phyloP scores from a whole-genome alignment of 2,329 filamentous ascomycete genomes.

The Escovopsis weberi region DNA sequence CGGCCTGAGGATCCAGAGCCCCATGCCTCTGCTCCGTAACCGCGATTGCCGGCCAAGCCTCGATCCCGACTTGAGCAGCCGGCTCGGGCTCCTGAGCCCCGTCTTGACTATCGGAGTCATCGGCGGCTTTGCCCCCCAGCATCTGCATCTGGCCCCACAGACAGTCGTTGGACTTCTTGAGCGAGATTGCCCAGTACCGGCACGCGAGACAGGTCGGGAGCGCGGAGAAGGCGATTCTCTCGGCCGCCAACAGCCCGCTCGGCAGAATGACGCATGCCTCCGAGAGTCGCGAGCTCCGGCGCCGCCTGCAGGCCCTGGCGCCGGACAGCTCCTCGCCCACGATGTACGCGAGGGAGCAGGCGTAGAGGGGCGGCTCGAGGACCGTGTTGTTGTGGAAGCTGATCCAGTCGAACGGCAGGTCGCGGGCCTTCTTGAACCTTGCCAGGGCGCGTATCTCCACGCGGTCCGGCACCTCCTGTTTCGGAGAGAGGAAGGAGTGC shows the following conservation, averaged over 20 bases:
- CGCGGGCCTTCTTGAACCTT: slow-evolving; percentile 10
- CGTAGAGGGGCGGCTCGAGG: slow-evolving; percentile 12
- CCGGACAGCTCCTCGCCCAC: slow-evolving; percentile 14
- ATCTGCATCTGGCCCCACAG: slow-evolving; percentile 9
- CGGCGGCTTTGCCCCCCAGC: not conserved
- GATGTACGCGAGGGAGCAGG: slow-evolving; percentile 18
- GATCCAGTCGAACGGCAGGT: slow-evolving; percentile 15
- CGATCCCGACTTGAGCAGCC: too few relatives aligned
- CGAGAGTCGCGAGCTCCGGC: slow-evolving; percentile 10
- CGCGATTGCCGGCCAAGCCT: too few relatives aligned
- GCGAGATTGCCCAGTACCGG: slow-evolving; percentile 14
- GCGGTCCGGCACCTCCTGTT: slow-evolving; percentile 9
- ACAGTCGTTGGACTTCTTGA: slow-evolving; percentile 13
- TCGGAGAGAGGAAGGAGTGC: slow-evolving; percentile 8
- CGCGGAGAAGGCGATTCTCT: slow-evolving; percentile 10
- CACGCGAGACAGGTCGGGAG: slow-evolving; percentile 16
- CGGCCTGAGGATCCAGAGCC: not conserved
- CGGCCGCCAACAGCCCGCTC: slow-evolving; percentile 4
- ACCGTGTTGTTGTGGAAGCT: slow-evolving; percentile 7
- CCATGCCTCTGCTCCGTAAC: not conserved
- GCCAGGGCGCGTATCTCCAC: slow-evolving; percentile 13
- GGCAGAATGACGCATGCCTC: slow-evolving; percentile 15
- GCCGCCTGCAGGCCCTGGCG: slow-evolving; percentile 2
- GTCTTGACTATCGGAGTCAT: not conserved
- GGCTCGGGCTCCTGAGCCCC: not conserved